Conservation (phyloP, 345 rosid species). For the Raphanus raphanistrum region DNA sequence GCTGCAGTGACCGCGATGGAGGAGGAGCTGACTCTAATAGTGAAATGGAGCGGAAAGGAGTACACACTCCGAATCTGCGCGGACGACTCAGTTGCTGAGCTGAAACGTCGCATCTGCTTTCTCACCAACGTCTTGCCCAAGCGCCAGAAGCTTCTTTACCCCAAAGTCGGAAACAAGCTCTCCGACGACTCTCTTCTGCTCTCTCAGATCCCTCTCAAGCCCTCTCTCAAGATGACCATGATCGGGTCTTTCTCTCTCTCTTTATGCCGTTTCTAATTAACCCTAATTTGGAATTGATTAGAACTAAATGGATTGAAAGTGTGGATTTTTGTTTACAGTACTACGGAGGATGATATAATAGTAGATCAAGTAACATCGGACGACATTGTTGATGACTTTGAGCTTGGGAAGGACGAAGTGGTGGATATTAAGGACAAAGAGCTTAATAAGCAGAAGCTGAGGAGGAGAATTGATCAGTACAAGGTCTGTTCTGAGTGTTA, state of each 20-base stretch:
- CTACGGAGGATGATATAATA: conserved; percentile 88
- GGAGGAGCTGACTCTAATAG: conserved; percentile 75
- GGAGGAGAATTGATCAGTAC: conserved; percentile 36
- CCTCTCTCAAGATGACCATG: conserved; percentile 96
- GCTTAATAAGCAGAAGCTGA: not conserved
- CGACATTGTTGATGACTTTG: conserved; percentile 86
- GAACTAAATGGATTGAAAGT: not conserved
- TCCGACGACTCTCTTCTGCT: conserved; percentile 74
- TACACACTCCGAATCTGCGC: conserved; percentile 81
- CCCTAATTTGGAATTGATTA: conserved; percentile 14
- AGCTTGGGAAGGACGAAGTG: conserved; percentile 48
- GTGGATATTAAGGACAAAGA: not conserved
- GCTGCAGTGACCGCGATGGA: conserved; percentile 40
- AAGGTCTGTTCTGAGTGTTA: conserved; percentile 49
- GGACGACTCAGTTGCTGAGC: conserved; percentile 84
- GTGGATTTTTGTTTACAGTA: conserved; percentile 39
- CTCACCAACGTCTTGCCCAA: conserved; percentile 81
- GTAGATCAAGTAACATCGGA: conserved; percentile 77
- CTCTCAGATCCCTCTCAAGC: conserved; percentile 74
- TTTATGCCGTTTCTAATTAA: not conserved
- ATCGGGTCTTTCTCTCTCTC: conserved; percentile 54
- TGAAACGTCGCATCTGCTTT: conserved; percentile 89
- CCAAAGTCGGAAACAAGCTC: conserved; percentile 83
- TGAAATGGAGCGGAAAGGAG: conserved; percentile 96
- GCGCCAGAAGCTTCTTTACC: conserved; percentile 94